Base-by-base conservation (phyloP, 116 monocot species). In the Zostera marina region DNA sequence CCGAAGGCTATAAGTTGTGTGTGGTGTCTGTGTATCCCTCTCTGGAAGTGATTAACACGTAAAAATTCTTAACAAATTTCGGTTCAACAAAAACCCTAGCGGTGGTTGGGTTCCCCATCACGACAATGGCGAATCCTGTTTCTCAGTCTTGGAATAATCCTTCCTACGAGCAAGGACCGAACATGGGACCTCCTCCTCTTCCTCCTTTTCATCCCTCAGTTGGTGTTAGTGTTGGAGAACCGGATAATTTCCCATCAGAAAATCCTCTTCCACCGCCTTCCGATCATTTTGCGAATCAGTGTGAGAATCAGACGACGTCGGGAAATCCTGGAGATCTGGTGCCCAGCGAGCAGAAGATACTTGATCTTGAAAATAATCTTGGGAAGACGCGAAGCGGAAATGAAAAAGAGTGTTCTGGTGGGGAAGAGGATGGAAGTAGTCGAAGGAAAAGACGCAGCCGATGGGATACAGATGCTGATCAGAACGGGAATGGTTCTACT, bases 361-460 rank as follows among this genome's bases (percentile, higher is more conserved):
- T 58, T 41, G 22, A 56, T 45, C 73, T 74, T 5, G 73, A 66
- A 5, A 77, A 68, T 58, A 68, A 71, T 59, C 40, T 53, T 24
- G 44, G 58, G 13, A 41, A 44, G 32, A 68, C 71, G 44, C 58
- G 58, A 41, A 72, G 67, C 32, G 73, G 73, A 12, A 70, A 70
- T 46, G 77, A 75, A 39, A 64, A 44, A 22, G 77, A 70, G 2
- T 46, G 39, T 45, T 76, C 83, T 21, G 83, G 72, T 12, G 83
- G 78, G 4, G 83, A 78, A 60, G 83, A 83, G 40, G 83, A 83
- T 17, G 63, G 69, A 41, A 71, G 62, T 19, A 78, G 78, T 59
- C 71, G 80, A 40, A 73, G 84, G 10, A 73, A 83, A 12, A 70
- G 92, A 5, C 82, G 92, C 8, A 84, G 81, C 69, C 67, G 84